These are phyloP conservation scores for Sclerospora graminicola DNA, from an alignment of 352 stramenopile genomes.

Conservation along the genomic window DNA sequence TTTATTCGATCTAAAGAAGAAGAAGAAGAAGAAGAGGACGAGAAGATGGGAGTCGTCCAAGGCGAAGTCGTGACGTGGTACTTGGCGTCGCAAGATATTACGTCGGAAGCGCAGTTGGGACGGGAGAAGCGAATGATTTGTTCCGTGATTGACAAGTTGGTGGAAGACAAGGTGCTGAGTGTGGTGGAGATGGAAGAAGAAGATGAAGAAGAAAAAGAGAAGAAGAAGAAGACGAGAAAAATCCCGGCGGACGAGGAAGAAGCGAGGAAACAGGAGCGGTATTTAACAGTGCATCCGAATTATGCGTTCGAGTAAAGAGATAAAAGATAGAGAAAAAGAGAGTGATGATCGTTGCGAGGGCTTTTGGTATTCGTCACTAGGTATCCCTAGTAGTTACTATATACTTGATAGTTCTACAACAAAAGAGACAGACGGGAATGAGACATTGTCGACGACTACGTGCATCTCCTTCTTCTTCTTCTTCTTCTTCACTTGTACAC, in stretches of 20 bases:
- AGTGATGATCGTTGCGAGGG: background rate
- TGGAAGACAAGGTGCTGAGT: constrained; percentile 65
- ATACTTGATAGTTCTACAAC: too few relatives aligned
- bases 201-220: constrained; percentile 31
- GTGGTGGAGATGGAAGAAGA: constrained; percentile 54
- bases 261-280: constrained; percentile 49
- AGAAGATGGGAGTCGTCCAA: constrained; percentile 52
- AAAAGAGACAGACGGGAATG: too few relatives aligned
- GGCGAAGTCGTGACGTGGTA: constrained; percentile 82
- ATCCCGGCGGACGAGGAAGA: constrained; percentile 38
- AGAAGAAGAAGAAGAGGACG: constrained; percentile 46
- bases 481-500: too few relatives aligned
- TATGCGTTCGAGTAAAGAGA: constrained; percentile 74
- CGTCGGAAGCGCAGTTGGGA: constrained; percentile 65
- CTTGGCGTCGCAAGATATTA: constrained; percentile 74
- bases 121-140: constrained; percentile 78
- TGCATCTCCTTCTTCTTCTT: too few relatives aligned
- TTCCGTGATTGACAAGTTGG: constrained; percentile 72
- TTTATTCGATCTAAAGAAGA: constrained; percentile 79
- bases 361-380: background rate
- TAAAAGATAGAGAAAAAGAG: constrained; percentile 2
- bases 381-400: too few relatives aligned
- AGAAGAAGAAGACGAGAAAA: constrained; percentile 22
- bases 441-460: too few relatives aligned
- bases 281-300: constrained; percentile 74